Evolutionary conservation across 2,329 filamentous ascomycete species (phyloP).

Genomic region (Fusarium sp.): DNA sequence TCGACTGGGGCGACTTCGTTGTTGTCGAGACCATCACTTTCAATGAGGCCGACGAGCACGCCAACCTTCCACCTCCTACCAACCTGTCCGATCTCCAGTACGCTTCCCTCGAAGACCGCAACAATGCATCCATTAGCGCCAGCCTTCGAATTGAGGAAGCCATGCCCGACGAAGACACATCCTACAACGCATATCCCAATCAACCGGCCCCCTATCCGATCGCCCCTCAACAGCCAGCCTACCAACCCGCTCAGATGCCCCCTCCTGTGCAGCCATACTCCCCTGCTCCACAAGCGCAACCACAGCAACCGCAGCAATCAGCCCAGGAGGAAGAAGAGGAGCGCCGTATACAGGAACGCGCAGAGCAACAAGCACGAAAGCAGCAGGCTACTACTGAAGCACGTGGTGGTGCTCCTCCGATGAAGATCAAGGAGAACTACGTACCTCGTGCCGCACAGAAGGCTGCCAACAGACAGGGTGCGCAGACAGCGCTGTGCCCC

Average conservation of each 20-base stretch:
- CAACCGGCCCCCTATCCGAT: constrained; percentile 55
- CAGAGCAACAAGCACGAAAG: constrained; percentile 70
- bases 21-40: constrained; percentile 96
- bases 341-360: constrained; percentile 71
- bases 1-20: constrained; percentile 98
- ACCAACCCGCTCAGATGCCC: constrained; percentile 52
- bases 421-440: constrained; percentile 95
- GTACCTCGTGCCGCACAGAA: constrained; percentile 84
- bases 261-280: constrained; percentile 53
- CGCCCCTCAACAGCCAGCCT: constrained; percentile 52
- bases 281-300: constrained; percentile 24
- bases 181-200: constrained; percentile 61
- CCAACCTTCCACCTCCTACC: constrained; percentile 87
- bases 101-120: constrained; percentile 94
- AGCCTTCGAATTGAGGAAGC: constrained; percentile 93
- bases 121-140: constrained; percentile 85
- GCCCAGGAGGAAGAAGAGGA: constrained; percentile 72
- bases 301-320: constrained; percentile 49
- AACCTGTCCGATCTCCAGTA: constrained; percentile 92
- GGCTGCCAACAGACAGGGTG: constrained; percentile 72
- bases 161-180: constrained; percentile 82
- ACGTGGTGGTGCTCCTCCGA: constrained; percentile 73
- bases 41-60: constrained; percentile 86
- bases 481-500: constrained; percentile 82
- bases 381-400: constrained; percentile 85